A percentile compares a stretch with the other conserved stretches of the same genome.
phyloP scores from a whole-genome alignment of 306 rosid genomes.

The Medicago lupulina region DNA sequence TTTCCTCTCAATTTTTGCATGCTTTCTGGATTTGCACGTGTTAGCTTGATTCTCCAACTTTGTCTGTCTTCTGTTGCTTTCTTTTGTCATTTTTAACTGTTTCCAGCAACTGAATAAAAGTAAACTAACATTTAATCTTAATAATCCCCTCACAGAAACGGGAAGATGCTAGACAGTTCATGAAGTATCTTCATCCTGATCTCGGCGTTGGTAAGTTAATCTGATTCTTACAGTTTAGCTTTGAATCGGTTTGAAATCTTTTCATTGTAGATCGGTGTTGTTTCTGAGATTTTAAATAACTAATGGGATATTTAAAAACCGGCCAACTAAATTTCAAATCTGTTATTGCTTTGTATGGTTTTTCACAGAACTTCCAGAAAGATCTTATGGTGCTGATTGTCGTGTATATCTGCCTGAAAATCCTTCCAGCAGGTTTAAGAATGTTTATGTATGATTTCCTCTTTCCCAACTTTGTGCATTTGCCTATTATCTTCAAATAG shows the following conservation, averaged over 20 bases:
- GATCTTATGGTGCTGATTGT: slow-evolving; percentile 96
- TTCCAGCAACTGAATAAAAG: slow-evolving; percentile 26
- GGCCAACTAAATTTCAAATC: slow-evolving; percentile 5
- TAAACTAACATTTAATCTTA: slow-evolving; percentile 32
- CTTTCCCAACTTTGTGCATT: slow-evolving; percentile 53
- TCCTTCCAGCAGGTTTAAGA: slow-evolving; percentile 95
- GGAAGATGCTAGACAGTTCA: slow-evolving; percentile 94
- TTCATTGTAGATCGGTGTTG: slow-evolving; percentile 21
- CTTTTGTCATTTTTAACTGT: slow-evolving; percentile 13
- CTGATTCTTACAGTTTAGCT: slow-evolving; percentile 37
- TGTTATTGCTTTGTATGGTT: slow-evolving; percentile 42
- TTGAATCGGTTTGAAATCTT: slow-evolving; percentile 17
- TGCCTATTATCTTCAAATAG: slow-evolving; percentile 15
- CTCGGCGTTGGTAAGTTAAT: slow-evolving; percentile 87
- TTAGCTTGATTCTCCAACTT: slow-evolving; percentile 19
- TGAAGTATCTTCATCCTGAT: slow-evolving; percentile 99
- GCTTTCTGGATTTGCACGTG: slow-evolving; percentile 26
- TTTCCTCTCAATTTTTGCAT: slow-evolving; percentile 10
- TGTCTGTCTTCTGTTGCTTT: slow-evolving; percentile 9
- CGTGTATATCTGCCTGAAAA: slow-evolving; percentile 91
- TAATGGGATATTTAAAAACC: slow-evolving; percentile 17
- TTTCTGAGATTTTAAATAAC: slow-evolving; percentile 6
- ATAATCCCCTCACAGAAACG: slow-evolving; percentile 68
- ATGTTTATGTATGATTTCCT: slow-evolving; percentile 97
- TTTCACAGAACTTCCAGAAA: slow-evolving; percentile 90